Conservation (phyloP, 78 protist species). For the Dictyostelium brefeldianum region DNA sequence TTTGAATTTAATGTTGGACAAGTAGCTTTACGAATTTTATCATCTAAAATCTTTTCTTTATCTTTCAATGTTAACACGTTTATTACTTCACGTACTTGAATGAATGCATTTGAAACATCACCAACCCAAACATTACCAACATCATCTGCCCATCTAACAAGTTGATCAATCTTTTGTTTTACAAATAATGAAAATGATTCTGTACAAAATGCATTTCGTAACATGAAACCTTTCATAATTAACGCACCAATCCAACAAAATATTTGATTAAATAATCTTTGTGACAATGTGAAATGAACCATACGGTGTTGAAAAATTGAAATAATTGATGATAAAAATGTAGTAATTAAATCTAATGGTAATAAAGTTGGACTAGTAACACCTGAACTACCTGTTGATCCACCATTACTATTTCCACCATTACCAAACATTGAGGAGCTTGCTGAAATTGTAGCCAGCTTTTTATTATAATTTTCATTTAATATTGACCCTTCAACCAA, state of each 20-base stretch:
- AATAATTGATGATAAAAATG: constrained; percentile 24
- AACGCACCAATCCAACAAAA: constrained; percentile 51
- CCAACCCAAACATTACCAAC: constrained; percentile 70
- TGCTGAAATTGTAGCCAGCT: neutral
- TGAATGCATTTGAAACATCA: constrained; percentile 13
- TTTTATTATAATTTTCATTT: constrained; percentile 66
- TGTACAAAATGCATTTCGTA: constrained; percentile 49
- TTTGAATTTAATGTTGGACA: constrained; percentile 52
- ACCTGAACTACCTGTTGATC: neutral
- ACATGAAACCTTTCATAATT: constrained; percentile 45
- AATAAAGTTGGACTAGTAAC: neutral
- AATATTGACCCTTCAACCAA: constrained; percentile 42
- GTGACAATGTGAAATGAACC: constrained; percentile 72
- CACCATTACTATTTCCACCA: neutral
- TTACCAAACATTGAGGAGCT: neutral
- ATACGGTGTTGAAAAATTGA: constrained; percentile 41
- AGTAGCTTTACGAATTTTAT: constrained; percentile 30
- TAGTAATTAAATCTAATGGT: constrained; percentile 6
- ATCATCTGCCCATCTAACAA: constrained; percentile 38
- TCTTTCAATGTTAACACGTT: constrained; percentile 23
- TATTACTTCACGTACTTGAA: constrained; percentile 53
- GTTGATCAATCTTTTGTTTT: constrained; percentile 33
- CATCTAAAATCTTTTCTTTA: constrained; percentile 60
- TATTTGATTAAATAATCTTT: constrained; percentile 65
- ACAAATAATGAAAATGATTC: constrained; percentile 31